Percentiles rank a stretch among this genome's conserved stretches.
These are phyloP conservation scores for Coemansia sp. DNA, from an alignment of 192 early-diverging fungal genomes.

Conservation along the genomic window DNA sequence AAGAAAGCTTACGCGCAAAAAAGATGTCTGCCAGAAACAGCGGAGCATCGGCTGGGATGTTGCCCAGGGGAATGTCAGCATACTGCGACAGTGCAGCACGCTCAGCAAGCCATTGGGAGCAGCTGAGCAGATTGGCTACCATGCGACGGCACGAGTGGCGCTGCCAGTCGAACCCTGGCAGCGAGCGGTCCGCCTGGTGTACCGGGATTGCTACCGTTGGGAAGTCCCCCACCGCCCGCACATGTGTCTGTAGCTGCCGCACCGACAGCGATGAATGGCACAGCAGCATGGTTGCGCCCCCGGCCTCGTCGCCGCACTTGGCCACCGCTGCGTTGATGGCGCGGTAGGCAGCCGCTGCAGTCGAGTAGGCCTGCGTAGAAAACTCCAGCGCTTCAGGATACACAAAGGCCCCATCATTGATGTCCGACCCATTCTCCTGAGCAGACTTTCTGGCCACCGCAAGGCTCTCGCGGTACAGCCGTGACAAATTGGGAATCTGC, in stretches of 20 bases:
- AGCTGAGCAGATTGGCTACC: constrained; percentile 71
- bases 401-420: constrained; percentile 40
- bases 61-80: constrained; percentile 85
- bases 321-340: constrained; percentile 60
- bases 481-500: constrained; percentile 69
- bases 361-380: constrained; percentile 25
- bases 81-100: constrained; percentile 74
- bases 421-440: constrained; percentile 1
- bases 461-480: constrained; percentile 62
- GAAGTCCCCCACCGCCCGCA: constrained; percentile 63
- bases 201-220: constrained; percentile 70
- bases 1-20: constrained; percentile 74
- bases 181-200: constrained; percentile 64
- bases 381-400: constrained; percentile 43
- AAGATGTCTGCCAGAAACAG: constrained; percentile 81
- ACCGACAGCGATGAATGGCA: constrained; percentile 64
- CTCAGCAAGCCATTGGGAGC: constrained; percentile 72
- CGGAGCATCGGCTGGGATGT: constrained; percentile 76
- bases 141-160: constrained; percentile 64
- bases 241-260: constrained; percentile 49
- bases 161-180: constrained; percentile 88
- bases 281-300: constrained; percentile 69
- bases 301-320: constrained; percentile 60
- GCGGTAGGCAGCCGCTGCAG: constrained; percentile 24
- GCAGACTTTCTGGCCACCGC: constrained; percentile 16